phyloP scores from a whole-genome alignment of 202 grass and related monocot genomes.

The Dendrocalamus latiflorus region DNA sequence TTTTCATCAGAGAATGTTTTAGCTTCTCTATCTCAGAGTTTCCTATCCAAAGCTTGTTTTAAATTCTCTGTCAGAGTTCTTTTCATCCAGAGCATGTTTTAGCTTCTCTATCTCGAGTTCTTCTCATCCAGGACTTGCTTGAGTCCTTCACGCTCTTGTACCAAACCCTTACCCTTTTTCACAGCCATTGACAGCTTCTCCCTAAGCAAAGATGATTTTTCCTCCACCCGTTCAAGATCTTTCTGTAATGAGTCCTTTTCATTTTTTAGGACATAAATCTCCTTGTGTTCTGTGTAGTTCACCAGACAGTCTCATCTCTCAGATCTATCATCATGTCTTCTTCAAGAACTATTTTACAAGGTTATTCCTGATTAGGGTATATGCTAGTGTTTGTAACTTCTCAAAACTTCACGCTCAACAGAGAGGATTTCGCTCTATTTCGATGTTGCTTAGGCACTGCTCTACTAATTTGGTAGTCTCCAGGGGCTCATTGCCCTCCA shows the following conservation, averaged over 20 bases:
- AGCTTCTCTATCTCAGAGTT: constrained; percentile 64
- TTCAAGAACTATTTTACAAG: constrained; percentile 75
- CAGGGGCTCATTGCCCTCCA: constrained; percentile 40
- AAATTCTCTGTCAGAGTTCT: constrained; percentile 38
- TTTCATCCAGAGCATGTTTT: constrained; percentile 65
- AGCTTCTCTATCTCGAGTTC: constrained; percentile 58
- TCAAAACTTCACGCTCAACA: constrained; percentile 45
- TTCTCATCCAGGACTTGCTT: constrained; percentile 63
- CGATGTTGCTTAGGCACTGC: constrained; percentile 46
- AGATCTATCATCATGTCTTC: constrained; percentile 58
- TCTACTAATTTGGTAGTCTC: constrained; percentile 42
- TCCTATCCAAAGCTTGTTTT: constrained; percentile 51
- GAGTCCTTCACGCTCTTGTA: constrained; percentile 91
- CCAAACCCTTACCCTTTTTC: constrained; percentile 96
- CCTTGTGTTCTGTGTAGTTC: constrained; percentile 51
- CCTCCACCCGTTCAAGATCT: constrained; percentile 70
- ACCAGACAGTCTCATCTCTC: constrained; percentile 34
- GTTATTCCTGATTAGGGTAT: constrained; percentile 64
- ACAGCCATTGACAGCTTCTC: constrained; percentile 97
- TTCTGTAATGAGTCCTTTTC: constrained; percentile 73
- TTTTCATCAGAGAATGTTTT: constrained; percentile 59
- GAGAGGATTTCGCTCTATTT: constrained; percentile 43
- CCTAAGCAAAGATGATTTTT: constrained; percentile 88
- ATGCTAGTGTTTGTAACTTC: constrained; percentile 59
- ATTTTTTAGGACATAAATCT: constrained; percentile 57